A percentile compares a stretch with the other conserved stretches of the same genome.
phyloP scores from a whole-genome alignment of 257 asterid genomes.

The Gynochthodes officinalis region DNA sequence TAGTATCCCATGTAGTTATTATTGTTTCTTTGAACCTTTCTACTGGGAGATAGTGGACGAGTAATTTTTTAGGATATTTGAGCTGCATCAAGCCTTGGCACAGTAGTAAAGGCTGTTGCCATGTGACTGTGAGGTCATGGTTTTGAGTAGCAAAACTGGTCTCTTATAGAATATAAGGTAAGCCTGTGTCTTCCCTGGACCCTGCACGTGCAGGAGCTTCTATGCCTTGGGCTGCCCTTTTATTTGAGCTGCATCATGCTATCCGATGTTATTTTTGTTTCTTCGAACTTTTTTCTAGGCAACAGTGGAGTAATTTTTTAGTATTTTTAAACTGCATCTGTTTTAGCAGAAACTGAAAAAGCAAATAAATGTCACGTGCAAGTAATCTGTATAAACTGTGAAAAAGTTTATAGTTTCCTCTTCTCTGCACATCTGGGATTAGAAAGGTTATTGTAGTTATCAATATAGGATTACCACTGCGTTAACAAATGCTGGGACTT shows the following conservation, averaged over 20 bases:
- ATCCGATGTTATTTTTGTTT: too few species aligned
- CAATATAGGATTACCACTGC: not conserved
- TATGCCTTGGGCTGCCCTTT: too few species aligned
- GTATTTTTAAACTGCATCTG: not conserved
- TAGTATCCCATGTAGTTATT: not conserved
- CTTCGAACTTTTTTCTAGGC: not conserved
- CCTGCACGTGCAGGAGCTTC: too few species aligned
- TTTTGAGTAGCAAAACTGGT: too few species aligned
- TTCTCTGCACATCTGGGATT: not conserved
- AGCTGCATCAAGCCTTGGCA: too few species aligned
- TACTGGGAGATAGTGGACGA: not conserved
- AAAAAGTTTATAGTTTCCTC: not conserved
- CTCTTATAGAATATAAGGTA: too few species aligned
- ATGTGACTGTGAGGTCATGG: too few species aligned
- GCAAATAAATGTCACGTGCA: not conserved
- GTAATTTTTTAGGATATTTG: not conserved
- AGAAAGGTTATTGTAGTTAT: not conserved
- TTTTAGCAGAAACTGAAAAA: too few species aligned
- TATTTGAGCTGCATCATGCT: too few species aligned
- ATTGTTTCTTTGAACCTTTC: not conserved
- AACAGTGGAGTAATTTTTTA: not conserved
- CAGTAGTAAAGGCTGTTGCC: too few species aligned
- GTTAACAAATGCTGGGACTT: not conserved
- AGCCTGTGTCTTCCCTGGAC: too few species aligned
- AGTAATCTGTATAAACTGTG: not conserved